Conservation (phyloP, 2,329 filamentous ascomycete genomes). For the Fusarium subglutinans region DNA sequence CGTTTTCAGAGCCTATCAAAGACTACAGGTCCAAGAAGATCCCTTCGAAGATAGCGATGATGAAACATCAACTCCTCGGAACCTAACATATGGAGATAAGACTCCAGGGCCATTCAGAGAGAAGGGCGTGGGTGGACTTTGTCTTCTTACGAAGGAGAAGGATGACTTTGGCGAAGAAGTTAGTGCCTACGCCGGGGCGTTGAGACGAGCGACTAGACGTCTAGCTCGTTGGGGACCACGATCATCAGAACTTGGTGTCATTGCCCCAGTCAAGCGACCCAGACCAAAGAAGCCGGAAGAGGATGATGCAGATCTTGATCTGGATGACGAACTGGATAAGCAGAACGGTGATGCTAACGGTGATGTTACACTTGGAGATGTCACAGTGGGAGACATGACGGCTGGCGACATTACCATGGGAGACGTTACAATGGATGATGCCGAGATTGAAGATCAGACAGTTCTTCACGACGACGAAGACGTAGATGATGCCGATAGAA, state of each 20-base stretch:
- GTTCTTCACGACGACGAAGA: slow-evolving; percentile 55
- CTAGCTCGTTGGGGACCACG: slow-evolving; percentile 73
- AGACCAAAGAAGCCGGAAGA: slow-evolving; percentile 43
- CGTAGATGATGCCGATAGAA: slow-evolving; percentile 54
- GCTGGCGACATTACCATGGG: slow-evolving; percentile 42
- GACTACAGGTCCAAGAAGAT: slow-evolving; percentile 65
- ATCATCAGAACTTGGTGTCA: slow-evolving; percentile 56
- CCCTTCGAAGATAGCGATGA: slow-evolving; percentile 71
- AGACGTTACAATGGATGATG: slow-evolving; percentile 62
- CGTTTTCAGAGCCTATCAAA: slow-evolving; percentile 72
- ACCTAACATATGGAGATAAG: slow-evolving; percentile 45
- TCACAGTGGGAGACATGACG: slow-evolving; percentile 46
- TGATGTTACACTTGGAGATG: slow-evolving; percentile 56
- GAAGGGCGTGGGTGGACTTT: slow-evolving; percentile 70
- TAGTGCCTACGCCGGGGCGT: slow-evolving; percentile 70
- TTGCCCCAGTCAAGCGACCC: slow-evolving; percentile 56
- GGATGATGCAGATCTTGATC: slow-evolving; percentile 40
- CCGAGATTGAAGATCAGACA: slow-evolving; percentile 60
- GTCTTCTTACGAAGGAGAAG: slow-evolving; percentile 67
- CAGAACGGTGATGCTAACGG: slow-evolving; percentile 36
- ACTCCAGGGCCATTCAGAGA: slow-evolving; percentile 58
- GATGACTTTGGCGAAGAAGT: slow-evolving; percentile 84
- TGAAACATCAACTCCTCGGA: slow-evolving; percentile 56
- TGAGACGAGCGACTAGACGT: slow-evolving; percentile 70
- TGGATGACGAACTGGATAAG: slow-evolving; percentile 41